Evolutionary conservation across 495 filamentous ascomycete species (phyloP), one percentile per base, ranked within the genome.

Genomic region (Clavariopsis aquatica): DNA sequence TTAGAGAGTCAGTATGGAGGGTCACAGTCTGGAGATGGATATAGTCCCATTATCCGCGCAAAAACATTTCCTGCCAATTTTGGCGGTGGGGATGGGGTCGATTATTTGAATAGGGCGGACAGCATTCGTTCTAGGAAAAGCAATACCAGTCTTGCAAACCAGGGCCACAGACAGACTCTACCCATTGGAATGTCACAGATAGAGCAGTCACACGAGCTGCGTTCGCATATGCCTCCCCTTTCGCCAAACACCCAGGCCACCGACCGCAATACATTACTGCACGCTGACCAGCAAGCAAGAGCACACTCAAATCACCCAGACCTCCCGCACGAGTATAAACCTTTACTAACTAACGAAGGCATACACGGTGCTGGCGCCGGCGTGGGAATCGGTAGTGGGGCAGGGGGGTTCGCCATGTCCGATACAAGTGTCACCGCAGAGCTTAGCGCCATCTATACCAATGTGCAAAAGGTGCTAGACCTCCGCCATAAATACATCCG

Each of bases 401-500:
- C 77, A 6, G 76, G 71, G 31, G 74, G 72, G 38, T 83, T 84
- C 69, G 79, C 79, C 56, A 79, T 83, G 52, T 83, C 79, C 57
- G 87, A 90, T 59, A 82, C 87, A 34, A 81, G 87, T 51, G 86
- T 98, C 65, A 89, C 89, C 1, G 83, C 88, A 5, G 94, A 98
- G 75, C 75, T 98, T 55, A 83, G 81, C 69, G 82, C 83, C 17
- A 96, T 98, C 59, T 98, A 93, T 70, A 85, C 84, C 62, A 96
- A 93, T 68, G 89, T 98, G 59, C 87, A 91, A 73, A 87, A 85
- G 58, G 83, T 97, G 8, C 73, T 96, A 13, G 88, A 95, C 66
- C 79, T 91, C n/a, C 85, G 94, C 29, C 85, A 91, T 68, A 96
- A 91, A 69, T 98, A 97, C 75, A 88, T 98, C 29, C 79, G 82